Conservation (phyloP, 352 stramenopile species). For the Paralagenidium karlingii region DNA sequence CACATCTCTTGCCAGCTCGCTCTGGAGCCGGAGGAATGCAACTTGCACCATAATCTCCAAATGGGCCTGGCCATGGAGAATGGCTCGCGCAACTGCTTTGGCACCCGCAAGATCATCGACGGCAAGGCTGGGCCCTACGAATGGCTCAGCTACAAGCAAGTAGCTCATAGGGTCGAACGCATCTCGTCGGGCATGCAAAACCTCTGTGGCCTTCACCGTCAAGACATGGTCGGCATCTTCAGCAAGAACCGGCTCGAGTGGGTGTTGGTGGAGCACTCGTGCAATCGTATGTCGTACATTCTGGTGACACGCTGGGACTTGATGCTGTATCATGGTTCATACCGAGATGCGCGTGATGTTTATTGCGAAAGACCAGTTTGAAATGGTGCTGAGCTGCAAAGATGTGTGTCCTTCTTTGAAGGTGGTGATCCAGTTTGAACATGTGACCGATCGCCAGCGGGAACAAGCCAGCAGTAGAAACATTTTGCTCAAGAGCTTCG, state of each 20-base stretch:
- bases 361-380: constrained; percentile 39
- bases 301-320: constrained; percentile 65
- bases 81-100: constrained; percentile 39
- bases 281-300: constrained; percentile 46
- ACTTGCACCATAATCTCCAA: constrained; percentile 36
- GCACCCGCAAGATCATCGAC: constrained; percentile 21
- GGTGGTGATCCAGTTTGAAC: constrained; percentile 43
- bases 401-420: constrained; percentile 31
- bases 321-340: constrained; percentile 68
- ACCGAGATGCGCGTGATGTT: constrained; percentile 46
- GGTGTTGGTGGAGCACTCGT: constrained; percentile 34
- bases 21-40: no score
- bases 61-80: constrained; percentile 14
- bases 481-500: constrained; percentile 26
- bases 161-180: constrained; percentile 20
- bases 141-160: constrained; percentile 43
- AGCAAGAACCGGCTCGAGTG: constrained; percentile 63
- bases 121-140: constrained; percentile 25
- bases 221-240: constrained; percentile 46
- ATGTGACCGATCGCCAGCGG: constrained; percentile 19
- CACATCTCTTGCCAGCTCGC: constrained; percentile 20
- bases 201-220: constrained; percentile 18
- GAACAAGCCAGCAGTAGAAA: constrained; percentile 10
- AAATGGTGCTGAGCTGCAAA: constrained; percentile 43
- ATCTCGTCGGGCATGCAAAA: constrained; percentile 23